Conservation (phyloP, 805 yeast species). For the Komagataella populi region DNA sequence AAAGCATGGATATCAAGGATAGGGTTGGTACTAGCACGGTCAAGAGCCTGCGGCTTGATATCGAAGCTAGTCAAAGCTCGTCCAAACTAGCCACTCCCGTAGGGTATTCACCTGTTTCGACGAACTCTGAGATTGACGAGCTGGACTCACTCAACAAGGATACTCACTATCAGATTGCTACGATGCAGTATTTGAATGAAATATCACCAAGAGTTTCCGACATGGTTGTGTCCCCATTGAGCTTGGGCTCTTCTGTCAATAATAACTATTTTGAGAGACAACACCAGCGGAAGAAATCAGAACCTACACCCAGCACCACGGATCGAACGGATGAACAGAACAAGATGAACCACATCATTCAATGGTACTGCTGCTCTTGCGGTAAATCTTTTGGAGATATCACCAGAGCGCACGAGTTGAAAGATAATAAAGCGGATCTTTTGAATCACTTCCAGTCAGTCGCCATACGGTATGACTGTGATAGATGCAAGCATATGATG, state of each 20-base stretch:
- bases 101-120: not conserved
- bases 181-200: not conserved
- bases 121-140: not conserved
- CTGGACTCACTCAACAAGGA: not conserved
- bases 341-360: slow-evolving; percentile 12
- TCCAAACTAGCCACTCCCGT: not conserved
- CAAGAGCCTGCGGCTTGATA: not conserved
- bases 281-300: not conserved
- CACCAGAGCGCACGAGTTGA: not conserved
- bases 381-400: slow-evolving; percentile 15
- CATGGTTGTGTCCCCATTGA: not conserved
- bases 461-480: slow-evolving; percentile 12
- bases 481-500: slow-evolving; percentile 17
- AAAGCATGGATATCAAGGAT: not conserved
- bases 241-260: not conserved
- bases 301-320: not conserved
- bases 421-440: not conserved
- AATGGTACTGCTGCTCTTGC: slow-evolving; percentile 19
- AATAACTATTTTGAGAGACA: not conserved
- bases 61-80: not conserved
- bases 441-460: not conserved
- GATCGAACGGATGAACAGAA: not conserved
- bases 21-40: not conserved
- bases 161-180: not conserved
- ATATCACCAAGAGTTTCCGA: not conserved